Evolutionary conservation across 192 early-diverging fungal species (phyloP).

Genomic region (Podila verticillata): DNA sequence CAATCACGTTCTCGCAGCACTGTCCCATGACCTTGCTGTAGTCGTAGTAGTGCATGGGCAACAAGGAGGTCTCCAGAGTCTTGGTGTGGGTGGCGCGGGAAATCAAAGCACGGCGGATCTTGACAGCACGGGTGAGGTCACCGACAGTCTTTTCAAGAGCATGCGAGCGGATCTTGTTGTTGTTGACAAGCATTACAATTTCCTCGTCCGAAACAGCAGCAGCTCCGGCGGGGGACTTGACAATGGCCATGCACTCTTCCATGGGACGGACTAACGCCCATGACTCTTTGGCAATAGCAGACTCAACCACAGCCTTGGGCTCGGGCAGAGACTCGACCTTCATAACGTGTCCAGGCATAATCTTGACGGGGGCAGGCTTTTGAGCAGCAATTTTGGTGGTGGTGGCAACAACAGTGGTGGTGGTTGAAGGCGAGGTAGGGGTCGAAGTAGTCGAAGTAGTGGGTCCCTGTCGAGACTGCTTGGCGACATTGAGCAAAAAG

Average conservation of each 20-base stretch:
- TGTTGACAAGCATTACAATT: conserved; percentile 73
- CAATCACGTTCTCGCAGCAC: conserved; percentile 97
- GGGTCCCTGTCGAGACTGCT: conserved; percentile 56
- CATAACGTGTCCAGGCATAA: conserved; percentile 33
- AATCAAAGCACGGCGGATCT: conserved; percentile 81
- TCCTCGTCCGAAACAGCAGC: conserved; percentile 76
- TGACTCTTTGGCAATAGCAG: conserved; percentile 12
- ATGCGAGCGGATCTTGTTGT: conserved; percentile 81
- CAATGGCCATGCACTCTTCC: conserved; percentile 55
- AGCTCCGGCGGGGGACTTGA: conserved; percentile 56
- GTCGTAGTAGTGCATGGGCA: conserved; percentile 89
- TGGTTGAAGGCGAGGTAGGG: conserved; percentile 11
- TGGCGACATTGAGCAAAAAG: conserved; percentile 69
- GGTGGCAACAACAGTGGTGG: conserved; percentile 34
- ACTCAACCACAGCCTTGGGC: conserved; percentile 32
- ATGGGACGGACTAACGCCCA: conserved; percentile 48
- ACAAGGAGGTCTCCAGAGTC: conserved; percentile 67
- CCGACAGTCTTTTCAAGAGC: conserved; percentile 88
- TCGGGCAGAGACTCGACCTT: conserved; percentile 37
- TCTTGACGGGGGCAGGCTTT: conserved; percentile 15
- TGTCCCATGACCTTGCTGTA: conserved; percentile 89
- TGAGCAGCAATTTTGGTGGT: conserved; percentile 49
- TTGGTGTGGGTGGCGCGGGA: conserved; percentile 72
- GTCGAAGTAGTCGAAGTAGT: conserved; percentile 3
- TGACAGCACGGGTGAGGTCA: conserved; percentile 86